Conservation (phyloP, 2,329 filamentous ascomycete genomes). For the Cladosporium colombiae region DNA sequence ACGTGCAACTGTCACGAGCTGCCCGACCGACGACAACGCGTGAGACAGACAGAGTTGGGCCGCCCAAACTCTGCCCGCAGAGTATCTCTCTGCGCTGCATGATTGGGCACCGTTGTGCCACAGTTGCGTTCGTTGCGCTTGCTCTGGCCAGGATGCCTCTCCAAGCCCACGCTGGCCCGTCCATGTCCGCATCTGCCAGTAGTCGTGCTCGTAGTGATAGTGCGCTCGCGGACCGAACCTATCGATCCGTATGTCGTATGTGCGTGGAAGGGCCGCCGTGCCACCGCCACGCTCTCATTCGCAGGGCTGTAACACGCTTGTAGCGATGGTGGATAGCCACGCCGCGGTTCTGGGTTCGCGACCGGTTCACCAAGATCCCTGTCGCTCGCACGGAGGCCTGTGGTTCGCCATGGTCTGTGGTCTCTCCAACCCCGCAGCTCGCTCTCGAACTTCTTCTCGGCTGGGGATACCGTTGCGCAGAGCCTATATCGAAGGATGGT, state of each 20-base stretch:
- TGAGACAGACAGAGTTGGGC: conserved; percentile 12
- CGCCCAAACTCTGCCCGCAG: conserved; percentile 15
- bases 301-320: conserved; percentile 19
- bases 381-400: not conserved
- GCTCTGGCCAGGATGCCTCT: conserved; percentile 1
- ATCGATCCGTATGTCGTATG: not conserved
- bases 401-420: not conserved
- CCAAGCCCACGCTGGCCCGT: not conserved
- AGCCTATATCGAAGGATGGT: conserved; percentile 14
- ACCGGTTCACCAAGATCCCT: conserved; percentile 7
- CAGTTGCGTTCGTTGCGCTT: not conserved
- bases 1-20: conserved; percentile 9
- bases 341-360: conserved; percentile 7
- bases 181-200: not conserved
- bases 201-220: not conserved
- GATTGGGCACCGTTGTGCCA: conserved; percentile 13
- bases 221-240: not conserved
- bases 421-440: conserved; percentile 11
- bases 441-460: conserved; percentile 11
- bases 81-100: not conserved
- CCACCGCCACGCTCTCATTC: conserved; percentile 12
- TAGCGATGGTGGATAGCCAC: not conserved
- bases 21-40: not conserved
- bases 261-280: not conserved
- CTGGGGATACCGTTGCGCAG: conserved; percentile 5